Conservation (phyloP, 768 basidiomycete genomes). For the Leccinellum luteum region DNA sequence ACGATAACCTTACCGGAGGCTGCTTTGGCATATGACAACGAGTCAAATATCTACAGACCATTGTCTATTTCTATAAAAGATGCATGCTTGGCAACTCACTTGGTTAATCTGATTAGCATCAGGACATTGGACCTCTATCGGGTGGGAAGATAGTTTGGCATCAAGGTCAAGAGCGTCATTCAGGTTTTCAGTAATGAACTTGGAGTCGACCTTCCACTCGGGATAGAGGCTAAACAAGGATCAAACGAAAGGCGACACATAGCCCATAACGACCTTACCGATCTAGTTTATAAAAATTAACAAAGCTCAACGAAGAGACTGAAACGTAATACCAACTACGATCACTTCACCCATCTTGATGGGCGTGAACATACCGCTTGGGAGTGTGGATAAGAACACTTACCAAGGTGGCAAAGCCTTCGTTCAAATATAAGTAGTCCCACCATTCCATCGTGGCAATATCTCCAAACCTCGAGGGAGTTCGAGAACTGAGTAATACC, state of each 20-base stretch:
- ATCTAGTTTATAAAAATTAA: conserved; percentile 38
- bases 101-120: conserved; percentile 85
- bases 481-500: conserved; percentile 9
- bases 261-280: conserved; percentile 41
- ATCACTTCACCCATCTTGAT: conserved; percentile 84
- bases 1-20: conserved; percentile 53
- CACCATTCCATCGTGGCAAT: conserved; percentile 95
- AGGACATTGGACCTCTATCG: conserved; percentile 88
- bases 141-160: conserved; percentile 83
- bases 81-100: conserved; percentile 30
- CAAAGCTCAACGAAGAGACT: background rate
- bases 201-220: conserved; percentile 81
- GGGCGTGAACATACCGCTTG: conserved; percentile 1
- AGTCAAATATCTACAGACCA: conserved; percentile 76
- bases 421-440: conserved; percentile 80
- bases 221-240: conserved; percentile 58
- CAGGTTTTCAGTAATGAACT: conserved; percentile 78
- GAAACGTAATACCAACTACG: conserved; percentile 59
- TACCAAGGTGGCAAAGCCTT: conserved; percentile 88
- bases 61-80: background rate
- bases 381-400: conserved; percentile 20
- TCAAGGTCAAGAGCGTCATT: conserved; percentile 79
- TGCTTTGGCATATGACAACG: conserved; percentile 82
- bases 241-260: background rate
- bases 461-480: conserved; percentile 69